These are phyloP conservation scores for Colletotrichum abscissum DNA, from an alignment of 2,329 filamentous ascomycete species.

Conservation along the genomic window DNA sequence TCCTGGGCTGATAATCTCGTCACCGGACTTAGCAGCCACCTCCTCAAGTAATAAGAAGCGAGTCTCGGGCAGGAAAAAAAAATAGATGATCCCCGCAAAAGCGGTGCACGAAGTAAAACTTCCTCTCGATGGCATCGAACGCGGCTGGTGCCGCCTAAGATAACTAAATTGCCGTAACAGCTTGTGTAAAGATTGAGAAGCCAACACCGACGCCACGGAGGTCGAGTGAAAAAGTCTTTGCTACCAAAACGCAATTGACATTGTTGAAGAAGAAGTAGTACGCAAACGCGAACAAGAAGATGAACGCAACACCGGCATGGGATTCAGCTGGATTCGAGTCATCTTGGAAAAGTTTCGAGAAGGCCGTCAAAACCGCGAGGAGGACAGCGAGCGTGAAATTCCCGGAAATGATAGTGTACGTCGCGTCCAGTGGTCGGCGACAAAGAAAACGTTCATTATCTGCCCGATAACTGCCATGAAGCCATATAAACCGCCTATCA, in stretches of 20 bases:
- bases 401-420: too few species aligned
- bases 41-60: slow-evolving; percentile 46
- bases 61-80: slow-evolving; percentile 49
- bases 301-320: slow-evolving; percentile 40
- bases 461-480: too few species aligned
- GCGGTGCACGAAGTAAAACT: slow-evolving; percentile 47
- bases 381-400: too few species aligned
- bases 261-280: slow-evolving; percentile 49
- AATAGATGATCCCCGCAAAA: slow-evolving; percentile 44
- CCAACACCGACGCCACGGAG: slow-evolving; percentile 42
- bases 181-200: slow-evolving; percentile 43
- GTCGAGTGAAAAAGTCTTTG: slow-evolving; percentile 43
- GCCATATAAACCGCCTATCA: too few species aligned
- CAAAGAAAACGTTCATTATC: too few species aligned
- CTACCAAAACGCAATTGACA: slow-evolving; percentile 44
- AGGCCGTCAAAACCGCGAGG: too few species aligned
- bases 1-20: slow-evolving; percentile 34
- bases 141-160: slow-evolving; percentile 42
- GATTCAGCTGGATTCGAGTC: too few species aligned
- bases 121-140: slow-evolving; percentile 44
- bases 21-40: slow-evolving; percentile 47
- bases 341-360: too few species aligned
- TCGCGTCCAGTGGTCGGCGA: too few species aligned
- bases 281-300: slow-evolving; percentile 44
- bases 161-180: slow-evolving; percentile 46